Base-by-base conservation (phyloP, 2,329 filamentous ascomycete species). In the Hypoxylon sp. region DNA sequence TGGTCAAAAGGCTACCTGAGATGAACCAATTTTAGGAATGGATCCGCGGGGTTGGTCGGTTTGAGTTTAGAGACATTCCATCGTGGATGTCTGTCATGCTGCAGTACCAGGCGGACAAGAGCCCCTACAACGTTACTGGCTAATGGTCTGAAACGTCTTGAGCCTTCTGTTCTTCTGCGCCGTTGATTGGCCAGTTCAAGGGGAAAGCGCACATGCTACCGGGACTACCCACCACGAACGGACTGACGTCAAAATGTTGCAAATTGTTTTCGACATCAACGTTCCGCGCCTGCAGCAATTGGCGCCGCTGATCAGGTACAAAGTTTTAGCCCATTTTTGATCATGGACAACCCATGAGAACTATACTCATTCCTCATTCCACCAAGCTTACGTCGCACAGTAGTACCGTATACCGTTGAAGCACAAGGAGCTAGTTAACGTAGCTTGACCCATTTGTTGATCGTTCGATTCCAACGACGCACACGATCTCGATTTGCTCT, bases 171-270 rank as follows among this genome's bases (percentile, higher is more conserved):
- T 3, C 5, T 32, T 38, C 60, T 36, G n/a, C 41, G 38, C 9
- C 5, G 11, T 32, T 57, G 48, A 63, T 63, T 60, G 56, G 60
- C 23, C 21, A 17, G 2, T 45, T n/a, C 14, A 58, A 48, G 43
- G 21, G 41, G 11, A 25, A 63, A 10, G 23, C 23, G 45, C 59
- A 60, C 62, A 68, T 68, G 62, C 57, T 51, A 56, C 38, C 38
- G 38, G 23, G 17, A 11, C 30, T 32, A 17, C 50, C 58, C 52
- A 50, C 36, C 46, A 32, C 34, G 28, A 58, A 50, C 55, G 32
- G 17, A 38, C 64, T 70, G 68, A 70, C 68, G 68, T 70, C 68
- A 68, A 68, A 50, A 59, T 52, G 65, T 30, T 56, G 63, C 52
- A 65, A 66, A 66, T 68, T 63, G 41, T 53, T 57, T 52, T 58